Evolutionary conservation across 1,284 basidiomycete species (phyloP), one percentile per base, ranked within the genome.

Genomic region (Melampsora americana): DNA sequence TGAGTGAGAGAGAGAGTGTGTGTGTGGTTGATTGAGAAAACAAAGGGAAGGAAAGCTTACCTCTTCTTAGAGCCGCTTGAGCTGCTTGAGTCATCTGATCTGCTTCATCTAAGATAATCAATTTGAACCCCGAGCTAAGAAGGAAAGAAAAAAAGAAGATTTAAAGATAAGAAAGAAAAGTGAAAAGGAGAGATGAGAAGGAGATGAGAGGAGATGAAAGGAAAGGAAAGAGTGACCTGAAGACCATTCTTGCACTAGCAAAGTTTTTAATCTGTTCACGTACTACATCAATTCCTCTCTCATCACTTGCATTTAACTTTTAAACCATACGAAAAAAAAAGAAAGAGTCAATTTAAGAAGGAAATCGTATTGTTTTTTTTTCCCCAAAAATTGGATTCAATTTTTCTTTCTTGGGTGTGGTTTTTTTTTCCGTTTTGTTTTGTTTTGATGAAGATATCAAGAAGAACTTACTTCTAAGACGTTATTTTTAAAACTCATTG

Each of bases 51-150:
- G n/a, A n/a, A n/a, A n/a, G 32, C 42, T 67, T 30, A 87, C 86
- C 86, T 81, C 95, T 90, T 39, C 95, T 90, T 42, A 99, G 87
- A 23, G 96, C 96, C 3, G 93, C 92, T 83, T 99, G 96, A 0
- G 96, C 96, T 59, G 92, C 91, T 78, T 94, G 91, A 0, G 96
- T 99, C 96, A 99, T 99, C 90, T 96, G 96, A 85, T 99, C 96
- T 26, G 96, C 96, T 84, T 99, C 96, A 80, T 99, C 96, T 32
- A 99, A 88, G 77, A 99, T 90, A 83, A 99, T 96, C 81, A 99
- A 89, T 83, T 99, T 99, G 88, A 91, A 98, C 32, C 92, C 92
- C 80, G 93, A 93, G 6, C 92, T 89, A 78, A 20, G 4, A n/a
- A n/a, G n/a, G 32, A 46, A 42, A 64, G 20, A 14, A 9, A n/a